These are phyloP conservation scores for Chlorella ohadii DNA, from an alignment of 139 green algal genomes.

Conservation along the genomic window DNA sequence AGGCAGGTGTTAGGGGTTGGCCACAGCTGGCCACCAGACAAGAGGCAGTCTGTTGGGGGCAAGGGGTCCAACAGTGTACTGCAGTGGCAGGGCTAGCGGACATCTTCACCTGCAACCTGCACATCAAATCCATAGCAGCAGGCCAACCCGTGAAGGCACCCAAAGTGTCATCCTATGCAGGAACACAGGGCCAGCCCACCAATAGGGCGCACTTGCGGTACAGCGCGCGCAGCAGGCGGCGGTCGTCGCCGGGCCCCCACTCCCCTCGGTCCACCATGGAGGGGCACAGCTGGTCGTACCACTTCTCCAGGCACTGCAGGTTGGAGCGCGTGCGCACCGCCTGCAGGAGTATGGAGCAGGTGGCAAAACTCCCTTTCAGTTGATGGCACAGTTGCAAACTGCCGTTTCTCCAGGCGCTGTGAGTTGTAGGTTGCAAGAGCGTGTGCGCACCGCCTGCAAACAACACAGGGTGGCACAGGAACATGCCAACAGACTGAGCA, in stretches of 20 bases:
- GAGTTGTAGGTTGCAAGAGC: slow-evolving; percentile 39
- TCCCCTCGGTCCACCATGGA: slow-evolving; percentile 69
- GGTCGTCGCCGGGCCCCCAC: slow-evolving; percentile 78
- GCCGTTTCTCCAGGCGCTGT: slow-evolving; percentile 65
- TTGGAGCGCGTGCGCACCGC: slow-evolving; percentile 47
- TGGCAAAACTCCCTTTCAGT: no score
- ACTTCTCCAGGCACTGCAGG: slow-evolving; percentile 62
- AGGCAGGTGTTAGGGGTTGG: background rate
- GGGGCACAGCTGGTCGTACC: slow-evolving; percentile 62
- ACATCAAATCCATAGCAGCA: no score
- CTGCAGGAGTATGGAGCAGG: no score
- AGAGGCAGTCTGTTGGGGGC: no score
- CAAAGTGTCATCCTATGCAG: no score
- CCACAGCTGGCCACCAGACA: background rate
- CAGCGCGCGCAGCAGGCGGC: slow-evolving; percentile 61
- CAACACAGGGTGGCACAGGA: background rate
- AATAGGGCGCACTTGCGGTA: slow-evolving; percentile 28
- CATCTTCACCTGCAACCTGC: no score
- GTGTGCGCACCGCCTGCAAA: slow-evolving; percentile 45
- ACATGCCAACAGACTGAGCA: no score
- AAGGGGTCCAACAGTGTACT: no score
- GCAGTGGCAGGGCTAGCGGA: no score
- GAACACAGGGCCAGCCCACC: no score
- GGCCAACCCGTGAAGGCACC: no score
- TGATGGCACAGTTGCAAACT: no score